These are phyloP conservation scores for Epichloe sibirici DNA, from an alignment of 2,329 filamentous ascomycete species.

Conservation along the genomic window DNA sequence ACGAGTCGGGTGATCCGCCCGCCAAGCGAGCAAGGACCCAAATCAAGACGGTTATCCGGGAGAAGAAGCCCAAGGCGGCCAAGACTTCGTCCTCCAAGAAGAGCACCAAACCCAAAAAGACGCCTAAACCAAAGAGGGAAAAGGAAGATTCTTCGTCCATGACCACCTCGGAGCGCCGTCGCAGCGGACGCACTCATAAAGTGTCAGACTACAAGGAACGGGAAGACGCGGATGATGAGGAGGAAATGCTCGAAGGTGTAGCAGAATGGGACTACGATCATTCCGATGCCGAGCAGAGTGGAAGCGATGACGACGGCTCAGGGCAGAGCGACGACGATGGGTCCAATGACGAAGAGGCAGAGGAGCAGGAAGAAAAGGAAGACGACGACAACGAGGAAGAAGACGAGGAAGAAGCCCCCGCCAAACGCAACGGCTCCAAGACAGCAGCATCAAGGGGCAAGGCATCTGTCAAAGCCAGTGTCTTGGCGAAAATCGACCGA, in stretches of 20 bases:
- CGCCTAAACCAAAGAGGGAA: conserved; percentile 21
- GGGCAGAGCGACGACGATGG: conserved; percentile 7
- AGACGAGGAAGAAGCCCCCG: conserved; percentile 10
- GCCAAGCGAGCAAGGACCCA: conserved; percentile 26
- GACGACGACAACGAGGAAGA: conserved; percentile 3
- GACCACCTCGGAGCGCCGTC: conserved; percentile 36
- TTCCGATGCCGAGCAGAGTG: conserved; percentile 19
- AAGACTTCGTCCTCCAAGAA: conserved; percentile 21
- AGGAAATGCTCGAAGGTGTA: conserved; percentile 50
- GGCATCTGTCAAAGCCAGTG: conserved; percentile 14
- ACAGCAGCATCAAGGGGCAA: conserved; percentile 12
- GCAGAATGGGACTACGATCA: conserved; percentile 43
- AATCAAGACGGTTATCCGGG: conserved; percentile 23
- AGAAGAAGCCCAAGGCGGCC: conserved; percentile 26
- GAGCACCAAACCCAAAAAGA: conserved; percentile 12
- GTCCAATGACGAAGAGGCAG: conserved; percentile 8
- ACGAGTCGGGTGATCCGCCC: conserved; percentile 35
- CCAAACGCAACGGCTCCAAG: conserved; percentile 16
- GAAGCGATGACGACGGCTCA: conserved; percentile 9
- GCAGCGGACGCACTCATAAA: conserved; percentile 39
- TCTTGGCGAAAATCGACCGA: conserved; percentile 11
- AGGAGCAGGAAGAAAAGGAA: not conserved
- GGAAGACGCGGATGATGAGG: conserved; percentile 44
- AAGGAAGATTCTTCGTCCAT: conserved; percentile 15
- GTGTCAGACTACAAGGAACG: conserved; percentile 42